Base-by-base conservation (phyloP, 75 land plant species). In the Cupressus sempervirens region DNA sequence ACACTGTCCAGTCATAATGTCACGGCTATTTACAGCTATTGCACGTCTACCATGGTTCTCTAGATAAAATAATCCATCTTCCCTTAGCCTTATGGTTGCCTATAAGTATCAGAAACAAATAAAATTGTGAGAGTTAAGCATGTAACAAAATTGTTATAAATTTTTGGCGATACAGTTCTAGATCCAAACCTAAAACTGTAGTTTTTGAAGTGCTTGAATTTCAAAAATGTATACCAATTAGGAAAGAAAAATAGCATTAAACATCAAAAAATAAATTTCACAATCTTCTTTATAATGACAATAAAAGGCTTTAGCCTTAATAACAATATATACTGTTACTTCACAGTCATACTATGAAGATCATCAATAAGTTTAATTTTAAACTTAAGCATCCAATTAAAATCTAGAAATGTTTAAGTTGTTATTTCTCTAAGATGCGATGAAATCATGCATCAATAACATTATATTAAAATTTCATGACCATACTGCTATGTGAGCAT, bases 61-160 rank as follows among this genome's bases (percentile, higher is more conserved):
- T 62, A 96, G 53, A 76, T 72, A 80, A 87, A 97, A 97, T 18
- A 93, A 84, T 83, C 98, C 98, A 88, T 96, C 96, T 84, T 87
- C 89, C 58, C 92, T 91, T 85, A 97, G 88, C 87, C 91, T 96
- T 56, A 97, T 92, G 23, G 87, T 90, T 70, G 99, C 99, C 99
- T 97, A 35, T 16, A 82, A 26, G 10, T 20, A 7, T 53, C 15
- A 74, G 43, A 84, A 30, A 76, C 23, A 40, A 38, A 18, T 9
- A 62, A 52, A 12, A 35, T 16, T 20, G 16, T 26, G 35, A 84
- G 84, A 11, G 52, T 34, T 81, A 6, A 43, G 79, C 43, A 36
- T 16, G 23, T 76, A 76, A 29, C 72, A 3, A 18, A 16, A 43
- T 30, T 76, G 45, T 41, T 76, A 16, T 40, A 76, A 40, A 41